phyloP scores from a whole-genome alignment of 331 rosid genomes.

The Rhamnella rubrinervis region DNA sequence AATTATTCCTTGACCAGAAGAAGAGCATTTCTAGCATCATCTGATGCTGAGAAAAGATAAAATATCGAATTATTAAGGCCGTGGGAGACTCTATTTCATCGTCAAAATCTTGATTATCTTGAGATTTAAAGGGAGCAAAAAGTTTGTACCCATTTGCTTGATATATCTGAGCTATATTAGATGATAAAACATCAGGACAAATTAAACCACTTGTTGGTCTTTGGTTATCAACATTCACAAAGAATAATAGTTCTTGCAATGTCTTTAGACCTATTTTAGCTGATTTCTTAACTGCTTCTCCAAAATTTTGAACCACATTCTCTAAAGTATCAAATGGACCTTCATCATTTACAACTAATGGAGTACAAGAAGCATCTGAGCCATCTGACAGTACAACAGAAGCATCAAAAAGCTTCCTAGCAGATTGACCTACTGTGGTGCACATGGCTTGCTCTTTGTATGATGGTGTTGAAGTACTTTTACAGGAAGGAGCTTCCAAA shows the following conservation, averaged over 20 bases:
- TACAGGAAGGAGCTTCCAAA: constrained; percentile 15
- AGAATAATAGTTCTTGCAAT: constrained; percentile 25
- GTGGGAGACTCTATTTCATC: constrained; percentile 37
- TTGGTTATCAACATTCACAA: constrained; percentile 19
- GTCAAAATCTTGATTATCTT: constrained; percentile 19
- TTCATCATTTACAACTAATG: neutral
- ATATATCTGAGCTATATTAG: constrained; percentile 21
- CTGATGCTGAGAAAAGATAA: constrained; percentile 18
- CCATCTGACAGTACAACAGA: neutral
- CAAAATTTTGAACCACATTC: constrained; percentile 19
- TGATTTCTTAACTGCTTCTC: constrained; percentile 21
- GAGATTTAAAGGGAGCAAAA: constrained; percentile 25
- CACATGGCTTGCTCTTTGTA: constrained; percentile 1
- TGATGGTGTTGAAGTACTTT: constrained; percentile 12
- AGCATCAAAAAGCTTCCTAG: neutral
- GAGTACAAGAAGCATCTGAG: constrained; percentile 1
- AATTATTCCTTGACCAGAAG: constrained; percentile 32
- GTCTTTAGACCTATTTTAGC: constrained; percentile 9
- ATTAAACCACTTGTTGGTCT: neutral
- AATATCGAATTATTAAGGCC: constrained; percentile 27
- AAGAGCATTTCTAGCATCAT: constrained; percentile 30
- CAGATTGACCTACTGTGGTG: neutral
- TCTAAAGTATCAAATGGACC: constrained; percentile 11
- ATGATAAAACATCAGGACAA: constrained; percentile 13
- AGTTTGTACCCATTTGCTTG: constrained; percentile 31